These are phyloP conservation scores for Backusella mclennaniae DNA, from an alignment of 192 early-diverging fungal species.

Conservation along the genomic window DNA sequence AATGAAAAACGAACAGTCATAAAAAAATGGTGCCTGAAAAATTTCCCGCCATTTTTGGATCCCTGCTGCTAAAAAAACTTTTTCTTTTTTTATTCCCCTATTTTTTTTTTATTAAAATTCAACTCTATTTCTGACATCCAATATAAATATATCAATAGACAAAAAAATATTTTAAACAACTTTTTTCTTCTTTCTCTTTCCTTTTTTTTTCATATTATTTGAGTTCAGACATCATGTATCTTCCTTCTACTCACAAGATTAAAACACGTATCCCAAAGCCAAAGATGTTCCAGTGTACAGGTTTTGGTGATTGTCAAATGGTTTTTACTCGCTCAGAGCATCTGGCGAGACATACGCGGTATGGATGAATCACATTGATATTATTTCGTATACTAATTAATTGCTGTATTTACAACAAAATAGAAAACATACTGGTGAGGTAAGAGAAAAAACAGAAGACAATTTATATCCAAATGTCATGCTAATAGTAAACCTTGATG, in stretches of 20 bases:
- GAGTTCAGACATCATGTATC: background rate
- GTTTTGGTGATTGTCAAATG: slow-evolving; percentile 52
- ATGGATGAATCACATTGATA: background rate
- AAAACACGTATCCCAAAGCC: background rate
- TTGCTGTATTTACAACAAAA: background rate
- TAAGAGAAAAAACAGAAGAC: background rate
- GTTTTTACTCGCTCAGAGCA: slow-evolving; percentile 56
- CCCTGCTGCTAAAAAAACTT: background rate
- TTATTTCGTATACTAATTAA: background rate
- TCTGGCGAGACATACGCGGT: slow-evolving; percentile 49
- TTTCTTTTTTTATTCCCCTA: slow-evolving; percentile 3
- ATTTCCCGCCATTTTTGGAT: slow-evolving; percentile 14
- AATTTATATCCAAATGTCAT: background rate
- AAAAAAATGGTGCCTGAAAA: slow-evolving; percentile 18
- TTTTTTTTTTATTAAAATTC: slow-evolving; percentile 7
- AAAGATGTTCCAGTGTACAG: slow-evolving; percentile 49
- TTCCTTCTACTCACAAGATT: background rate
- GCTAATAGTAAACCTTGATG: background rate
- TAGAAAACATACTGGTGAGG: slow-evolving; percentile 37
- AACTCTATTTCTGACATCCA: slow-evolving; percentile 7
- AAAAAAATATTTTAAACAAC: background rate
- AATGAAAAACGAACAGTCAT: background rate
- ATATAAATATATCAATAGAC: background rate
- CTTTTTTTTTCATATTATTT: background rate
- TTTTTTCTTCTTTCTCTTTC: background rate